Base-by-base conservation (phyloP, 2,329 filamentous ascomycete genomes). In the Aspergillus amoenus region DNA sequence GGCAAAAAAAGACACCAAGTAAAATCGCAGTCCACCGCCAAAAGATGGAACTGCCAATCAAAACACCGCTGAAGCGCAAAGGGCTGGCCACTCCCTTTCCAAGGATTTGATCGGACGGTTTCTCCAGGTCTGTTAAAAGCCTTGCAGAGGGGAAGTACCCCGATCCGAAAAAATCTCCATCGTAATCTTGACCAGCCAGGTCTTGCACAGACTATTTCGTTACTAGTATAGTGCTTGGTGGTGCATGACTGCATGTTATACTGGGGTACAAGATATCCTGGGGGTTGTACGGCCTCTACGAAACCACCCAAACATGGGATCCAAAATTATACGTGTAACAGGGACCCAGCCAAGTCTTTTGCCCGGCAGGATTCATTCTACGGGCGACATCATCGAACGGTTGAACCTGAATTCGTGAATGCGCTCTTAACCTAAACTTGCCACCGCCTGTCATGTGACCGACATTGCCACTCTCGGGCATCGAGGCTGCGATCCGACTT, bases 1-100 rank as follows among this genome's bases (percentile, higher is more conserved):
- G 52, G 50, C 52, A 27, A 42, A 55, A 55, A 53, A 57, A 51
- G 18, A 30, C 18, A 22, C 17, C 41, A 58, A 55, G 47, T 27
- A 24, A 41, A 37, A 5, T 37, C 12, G 34, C 12, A 48, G 34
- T 34, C 40, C 52, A 49, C 51, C 50, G 40, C 21, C 43, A 48
- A 22, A 47, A 47, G 40, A 40, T 27, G 40, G 50, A 39, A 50
- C 34, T 46, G 40, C 50, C 50, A 53, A 56, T 52, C 21, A 34
- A 4, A 34, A 42, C 42, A 30, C 40, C 34, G 27, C 32, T 34
- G 32, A 45, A 50, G 40, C 13, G n/a, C 17, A 41, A 34, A 27
- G 47, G 46, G 32, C 53, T 56, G 41, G 53, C 53, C 53, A 45
- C 46, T 43, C 12, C 17, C 34, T 49, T 41, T 18, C 51, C 42